A percentile compares a stretch with the other conserved stretches of the same genome.
These are phyloP conservation scores for Syzygium oleosum DNA, from an alignment of 345 rosid genomes.

Conservation along the genomic window DNA sequence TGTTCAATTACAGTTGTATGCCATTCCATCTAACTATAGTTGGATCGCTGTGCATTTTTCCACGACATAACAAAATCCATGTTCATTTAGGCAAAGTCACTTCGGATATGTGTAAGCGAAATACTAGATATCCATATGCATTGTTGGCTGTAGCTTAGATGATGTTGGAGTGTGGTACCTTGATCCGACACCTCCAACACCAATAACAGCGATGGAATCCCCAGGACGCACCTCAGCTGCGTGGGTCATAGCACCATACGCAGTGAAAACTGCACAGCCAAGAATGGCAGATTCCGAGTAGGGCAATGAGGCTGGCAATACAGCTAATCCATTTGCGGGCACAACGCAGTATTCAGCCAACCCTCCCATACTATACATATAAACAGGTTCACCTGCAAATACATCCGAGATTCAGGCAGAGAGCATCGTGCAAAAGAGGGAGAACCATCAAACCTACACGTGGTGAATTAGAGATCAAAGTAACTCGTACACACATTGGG, in stretches of 20 bases:
- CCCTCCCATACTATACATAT: conserved; percentile 99
- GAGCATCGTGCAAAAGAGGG: not conserved
- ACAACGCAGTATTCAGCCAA: conserved; percentile 93
- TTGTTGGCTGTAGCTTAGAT: not conserved
- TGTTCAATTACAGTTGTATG: not conserved
- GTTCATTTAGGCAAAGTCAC: not conserved
- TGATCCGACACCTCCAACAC: conserved; percentile 95
- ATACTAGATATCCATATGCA: not conserved
- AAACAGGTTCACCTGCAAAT: conserved; percentile 68
- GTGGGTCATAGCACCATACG: conserved; percentile 98
- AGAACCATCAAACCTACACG: not conserved
- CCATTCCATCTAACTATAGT: not conserved
- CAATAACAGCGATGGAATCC: conserved; percentile 85
- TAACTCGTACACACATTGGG: not conserved
- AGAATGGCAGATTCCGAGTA: conserved; percentile 85
- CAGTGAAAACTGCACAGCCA: conserved; percentile 97
- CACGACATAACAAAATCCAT: not conserved
- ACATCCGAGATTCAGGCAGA: not conserved
- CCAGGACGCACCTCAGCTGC: conserved; percentile 92
- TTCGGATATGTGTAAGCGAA: not conserved
- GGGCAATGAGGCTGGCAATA: conserved; percentile 67
- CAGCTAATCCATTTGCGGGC: conserved; percentile 59
- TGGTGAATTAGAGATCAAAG: not conserved
- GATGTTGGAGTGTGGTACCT: conserved; percentile 24
- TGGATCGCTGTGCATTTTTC: not conserved